Evolutionary conservation across 2,329 filamentous ascomycete species (phyloP).

Genomic region (Neurospora sp.): DNA sequence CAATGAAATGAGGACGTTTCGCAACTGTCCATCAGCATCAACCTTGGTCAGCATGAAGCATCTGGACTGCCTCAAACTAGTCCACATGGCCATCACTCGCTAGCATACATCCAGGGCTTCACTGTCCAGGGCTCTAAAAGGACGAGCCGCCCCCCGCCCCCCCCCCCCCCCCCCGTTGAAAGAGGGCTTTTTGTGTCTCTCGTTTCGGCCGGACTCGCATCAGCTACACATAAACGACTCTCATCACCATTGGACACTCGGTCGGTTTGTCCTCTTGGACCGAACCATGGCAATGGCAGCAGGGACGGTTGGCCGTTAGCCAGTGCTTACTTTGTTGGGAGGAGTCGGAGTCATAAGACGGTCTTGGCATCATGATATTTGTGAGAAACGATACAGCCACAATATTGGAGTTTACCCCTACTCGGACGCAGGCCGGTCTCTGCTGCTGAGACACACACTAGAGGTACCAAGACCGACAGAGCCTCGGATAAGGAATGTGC

Average conservation of each 20-base stretch:
- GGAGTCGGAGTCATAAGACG: not conserved
- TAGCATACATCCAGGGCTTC: too few relatives aligned
- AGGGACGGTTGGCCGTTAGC: too few relatives aligned
- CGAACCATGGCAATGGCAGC: too few relatives aligned
- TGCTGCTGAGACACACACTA: not conserved
- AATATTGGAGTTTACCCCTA: not conserved
- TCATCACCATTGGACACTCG: too few relatives aligned
- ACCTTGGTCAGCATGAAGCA: not conserved
- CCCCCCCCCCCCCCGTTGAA: too few relatives aligned
- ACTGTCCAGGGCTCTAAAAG: not conserved
- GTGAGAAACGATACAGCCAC: not conserved
- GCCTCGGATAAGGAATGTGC: not conserved
- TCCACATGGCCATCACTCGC: too few relatives aligned
- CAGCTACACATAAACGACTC: not conserved
- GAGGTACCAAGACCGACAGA: not conserved
- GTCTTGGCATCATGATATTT: not conserved
- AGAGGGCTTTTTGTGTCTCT: not conserved
- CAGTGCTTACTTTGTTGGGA: not conserved
- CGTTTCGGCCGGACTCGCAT: slow-evolving; percentile 1
- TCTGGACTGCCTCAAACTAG: not conserved
- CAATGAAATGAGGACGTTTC: not conserved
- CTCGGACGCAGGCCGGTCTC: not conserved
- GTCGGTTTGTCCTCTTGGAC: too few relatives aligned
- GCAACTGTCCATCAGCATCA: not conserved
- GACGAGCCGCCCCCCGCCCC: too few relatives aligned